Evolutionary conservation across 164 flowering plant genomes (phyloP), one percentile per base, ranked within the genome.

Genomic region (Tetracentron sinense): DNA sequence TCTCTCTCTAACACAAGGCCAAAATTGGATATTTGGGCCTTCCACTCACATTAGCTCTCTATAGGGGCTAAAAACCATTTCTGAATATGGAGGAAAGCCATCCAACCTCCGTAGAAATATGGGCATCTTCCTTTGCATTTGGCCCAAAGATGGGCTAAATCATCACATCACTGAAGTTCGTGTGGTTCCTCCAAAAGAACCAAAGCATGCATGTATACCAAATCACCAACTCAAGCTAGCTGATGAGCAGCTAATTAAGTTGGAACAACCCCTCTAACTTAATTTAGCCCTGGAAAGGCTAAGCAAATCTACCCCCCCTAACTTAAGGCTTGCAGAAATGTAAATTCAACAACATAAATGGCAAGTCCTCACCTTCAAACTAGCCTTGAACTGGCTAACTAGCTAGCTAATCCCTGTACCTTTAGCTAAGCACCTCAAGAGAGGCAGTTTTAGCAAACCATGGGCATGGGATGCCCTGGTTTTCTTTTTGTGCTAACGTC

Each of bases 51-150:
- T 38, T 56, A 68, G 80, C 80, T 81, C 82, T 72, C 69, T 72
- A 66, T 79, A 75, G 80, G 87, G 84, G 84, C 81, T 68, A 33
- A 57, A 27, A 61, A 21, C 53, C 56, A 38, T 64, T 72, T 72
- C 77, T 68, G 54, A 30, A 59, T 33, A 56, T 66, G 81, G 77
- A 69, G 74, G 42, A 21, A 49, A 60, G 33, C 52, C 42, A 54
- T 38, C 60, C 60, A 62, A 26, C 10, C 53, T 69, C 42, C 33
- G 16, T 56, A 54, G 42, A 25, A 69, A 69, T 38, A 54, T n/a
- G 64, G 60, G 56, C 46, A 10, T 26, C 15, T 54, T 52, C 44
- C 56, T 7, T 49, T 49, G 49, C 38, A 66, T 58, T 25, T 64
- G 28, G 65, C 69, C 50, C 69, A 6, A 31, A 48, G 54, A 44